Percentiles rank a stretch among this genome's conserved stretches.
These are phyloP conservation scores for Penicillium sp. DNA, from an alignment of 2,329 filamentous ascomycete species.

Conservation along the genomic window DNA sequence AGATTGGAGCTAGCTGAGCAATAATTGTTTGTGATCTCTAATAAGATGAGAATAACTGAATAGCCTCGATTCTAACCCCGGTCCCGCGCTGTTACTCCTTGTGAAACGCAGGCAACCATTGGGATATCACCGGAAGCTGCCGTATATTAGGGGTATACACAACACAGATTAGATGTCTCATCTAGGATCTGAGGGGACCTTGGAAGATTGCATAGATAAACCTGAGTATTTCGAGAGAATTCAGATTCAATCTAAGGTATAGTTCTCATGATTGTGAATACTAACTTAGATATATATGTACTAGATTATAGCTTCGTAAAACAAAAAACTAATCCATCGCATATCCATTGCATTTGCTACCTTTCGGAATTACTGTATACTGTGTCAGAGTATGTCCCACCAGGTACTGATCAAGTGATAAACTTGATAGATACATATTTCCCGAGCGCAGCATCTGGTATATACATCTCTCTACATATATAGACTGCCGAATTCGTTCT, in stretches of 20 bases:
- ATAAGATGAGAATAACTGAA: neutral
- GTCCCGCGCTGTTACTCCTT: neutral
- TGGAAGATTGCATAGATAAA: neutral
- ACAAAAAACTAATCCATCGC: neutral
- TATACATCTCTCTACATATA: neutral
- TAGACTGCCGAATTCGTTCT: neutral
- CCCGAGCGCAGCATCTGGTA: neutral
- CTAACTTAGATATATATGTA: neutral
- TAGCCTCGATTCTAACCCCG: constrained; percentile 2
- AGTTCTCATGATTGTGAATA: neutral
- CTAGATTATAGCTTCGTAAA: neutral
- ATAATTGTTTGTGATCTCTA: neutral
- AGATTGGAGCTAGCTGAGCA: neutral
- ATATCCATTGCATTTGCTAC: neutral
- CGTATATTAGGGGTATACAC: neutral
- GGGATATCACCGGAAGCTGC: constrained; percentile 11
- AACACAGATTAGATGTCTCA: neutral
- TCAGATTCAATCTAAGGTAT: neutral
- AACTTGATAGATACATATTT: neutral
- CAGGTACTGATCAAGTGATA: constrained; percentile 2
- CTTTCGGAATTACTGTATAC: neutral
- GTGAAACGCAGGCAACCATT: constrained; percentile 20
- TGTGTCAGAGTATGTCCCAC: neutral
- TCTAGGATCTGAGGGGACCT: neutral
- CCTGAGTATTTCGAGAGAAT: neutral